A percentile compares a stretch with the other conserved stretches of the same genome.
Conservation (phyloP, 2,329 filamentous ascomycete genomes). For the Diplodia intermedia region DNA sequence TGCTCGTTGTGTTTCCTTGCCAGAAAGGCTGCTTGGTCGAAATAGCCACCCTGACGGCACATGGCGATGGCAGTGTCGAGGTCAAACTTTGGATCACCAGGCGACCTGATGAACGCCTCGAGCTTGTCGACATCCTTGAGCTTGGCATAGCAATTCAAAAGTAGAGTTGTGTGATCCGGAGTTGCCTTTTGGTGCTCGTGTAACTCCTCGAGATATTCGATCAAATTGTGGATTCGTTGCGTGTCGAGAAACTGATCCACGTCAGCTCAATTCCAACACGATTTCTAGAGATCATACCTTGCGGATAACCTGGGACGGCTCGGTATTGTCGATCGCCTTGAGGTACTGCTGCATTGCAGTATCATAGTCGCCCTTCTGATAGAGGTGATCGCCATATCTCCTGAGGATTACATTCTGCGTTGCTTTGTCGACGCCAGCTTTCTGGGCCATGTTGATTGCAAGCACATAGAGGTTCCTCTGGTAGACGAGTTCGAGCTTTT, state of each 20-base stretch:
- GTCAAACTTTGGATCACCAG: constrained; percentile 93
- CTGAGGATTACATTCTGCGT: constrained; percentile 93
- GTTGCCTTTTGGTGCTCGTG: constrained; percentile 94
- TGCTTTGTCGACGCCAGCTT: constrained; percentile 76
- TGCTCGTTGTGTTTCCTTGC: constrained; percentile 94
- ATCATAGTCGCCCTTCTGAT: constrained; percentile 94
- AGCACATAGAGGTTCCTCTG: constrained; percentile 91
- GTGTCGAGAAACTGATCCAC: constrained; percentile 81
- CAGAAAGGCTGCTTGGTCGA: constrained; percentile 93
- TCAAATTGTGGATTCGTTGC: constrained; percentile 95
- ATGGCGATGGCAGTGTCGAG: constrained; percentile 96
- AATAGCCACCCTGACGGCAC: constrained; percentile 97
- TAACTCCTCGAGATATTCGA: constrained; percentile 94
- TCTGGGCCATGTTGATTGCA: constrained; percentile 91
- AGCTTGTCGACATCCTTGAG: constrained; percentile 96
- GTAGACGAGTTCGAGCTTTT: constrained; percentile 91
- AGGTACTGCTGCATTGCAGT: constrained; percentile 99
- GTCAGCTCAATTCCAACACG: constrained; percentile 33
- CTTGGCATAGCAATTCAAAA: constrained; percentile 97
- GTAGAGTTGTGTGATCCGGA: constrained; percentile 90
- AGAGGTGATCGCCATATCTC: constrained; percentile 91
- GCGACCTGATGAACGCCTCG: constrained; percentile 95
- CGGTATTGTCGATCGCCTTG: constrained; percentile 92
- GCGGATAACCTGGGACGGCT: constrained; percentile 93
- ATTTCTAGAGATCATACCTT: constrained; percentile 64